phyloP scores from a whole-genome alignment of 805 yeast genomes.

The Ogataea salicorniae region DNA sequence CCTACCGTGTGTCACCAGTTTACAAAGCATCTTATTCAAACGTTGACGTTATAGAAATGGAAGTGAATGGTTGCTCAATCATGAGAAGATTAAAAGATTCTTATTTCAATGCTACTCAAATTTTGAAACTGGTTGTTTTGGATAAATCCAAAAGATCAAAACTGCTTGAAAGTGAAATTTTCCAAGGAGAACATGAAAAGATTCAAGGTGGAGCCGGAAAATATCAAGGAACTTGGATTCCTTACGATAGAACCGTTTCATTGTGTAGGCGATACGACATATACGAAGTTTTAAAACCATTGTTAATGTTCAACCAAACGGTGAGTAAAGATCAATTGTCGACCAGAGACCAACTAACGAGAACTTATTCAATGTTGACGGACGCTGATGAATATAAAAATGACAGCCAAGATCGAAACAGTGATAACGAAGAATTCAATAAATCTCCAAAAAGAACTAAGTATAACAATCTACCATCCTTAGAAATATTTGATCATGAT shows the following conservation, averaged over 20 bases:
- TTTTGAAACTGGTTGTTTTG: constrained; percentile 61
- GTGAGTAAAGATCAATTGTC: constrained; percentile 37
- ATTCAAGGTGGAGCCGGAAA: constrained; percentile 74
- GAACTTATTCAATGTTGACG: constrained; percentile 16
- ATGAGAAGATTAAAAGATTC: constrained; percentile 63
- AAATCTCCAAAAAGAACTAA: constrained; percentile 11
- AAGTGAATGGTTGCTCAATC: constrained; percentile 55
- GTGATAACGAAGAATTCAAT: neutral
- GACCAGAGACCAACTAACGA: constrained; percentile 38
- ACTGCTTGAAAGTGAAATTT: constrained; percentile 58
- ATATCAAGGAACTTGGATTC: constrained; percentile 74
- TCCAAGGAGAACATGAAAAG: constrained; percentile 60
- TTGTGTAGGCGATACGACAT: constrained; percentile 60
- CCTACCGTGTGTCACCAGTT: constrained; percentile 29
- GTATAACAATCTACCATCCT: constrained; percentile 14
- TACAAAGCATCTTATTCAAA: constrained; percentile 60
- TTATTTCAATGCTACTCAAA: constrained; percentile 69
- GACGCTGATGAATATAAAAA: constrained; percentile 10
- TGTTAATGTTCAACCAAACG: constrained; percentile 40
- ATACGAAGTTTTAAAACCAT: constrained; percentile 45
- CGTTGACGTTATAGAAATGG: constrained; percentile 56
- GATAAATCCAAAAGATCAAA: constrained; percentile 62
- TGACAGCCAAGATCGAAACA: neutral
- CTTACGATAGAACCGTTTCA: constrained; percentile 52
- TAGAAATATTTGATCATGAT: constrained; percentile 35